Evolutionary conservation across 2,329 filamentous ascomycete species (phyloP).

Genomic region (Claviceps sp.): DNA sequence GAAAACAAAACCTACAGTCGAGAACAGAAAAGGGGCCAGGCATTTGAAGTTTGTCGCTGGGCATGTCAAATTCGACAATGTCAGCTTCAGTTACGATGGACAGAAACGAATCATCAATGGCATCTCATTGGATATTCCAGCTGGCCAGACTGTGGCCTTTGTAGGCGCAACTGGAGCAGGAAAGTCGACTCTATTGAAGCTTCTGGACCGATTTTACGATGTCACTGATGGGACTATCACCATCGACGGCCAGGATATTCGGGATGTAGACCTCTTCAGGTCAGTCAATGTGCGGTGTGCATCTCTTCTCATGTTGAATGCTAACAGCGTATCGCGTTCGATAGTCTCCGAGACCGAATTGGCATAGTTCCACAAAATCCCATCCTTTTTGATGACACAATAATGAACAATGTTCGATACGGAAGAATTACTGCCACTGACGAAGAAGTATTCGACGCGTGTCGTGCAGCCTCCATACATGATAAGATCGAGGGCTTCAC

Average conservation of each 20-base stretch:
- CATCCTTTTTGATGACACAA: slow-evolving; percentile 43
- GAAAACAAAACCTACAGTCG: slow-evolving; percentile 41
- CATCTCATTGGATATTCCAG: slow-evolving; percentile 35
- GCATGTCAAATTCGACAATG: slow-evolving; percentile 39
- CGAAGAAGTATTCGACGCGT: slow-evolving; percentile 41
- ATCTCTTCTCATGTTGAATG: background rate
- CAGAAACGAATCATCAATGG: slow-evolving; percentile 43
- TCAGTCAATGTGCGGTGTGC: slow-evolving; percentile 8
- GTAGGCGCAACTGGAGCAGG: slow-evolving; percentile 50
- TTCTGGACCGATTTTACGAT: slow-evolving; percentile 49
- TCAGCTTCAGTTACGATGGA: slow-evolving; percentile 46
- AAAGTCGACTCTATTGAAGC: slow-evolving; percentile 45
- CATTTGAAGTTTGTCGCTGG: slow-evolving; percentile 38
- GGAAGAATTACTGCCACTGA: slow-evolving; percentile 39
- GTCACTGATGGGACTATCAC: slow-evolving; percentile 37
- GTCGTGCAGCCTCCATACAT: slow-evolving; percentile 42
- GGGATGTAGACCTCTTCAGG: slow-evolving; percentile 41
- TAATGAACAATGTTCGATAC: slow-evolving; percentile 47
- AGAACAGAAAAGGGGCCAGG: slow-evolving; percentile 36
- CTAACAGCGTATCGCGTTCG: slow-evolving; percentile 9
- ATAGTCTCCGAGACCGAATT: slow-evolving; percentile 37
- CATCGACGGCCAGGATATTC: slow-evolving; percentile 47
- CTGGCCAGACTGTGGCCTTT: slow-evolving; percentile 44
- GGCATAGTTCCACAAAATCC: slow-evolving; percentile 44
- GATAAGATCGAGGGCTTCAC: slow-evolving; percentile 43